These are phyloP conservation scores for Psilocybe azurescens DNA, from an alignment of 768 basidiomycete species.

Conservation along the genomic window DNA sequence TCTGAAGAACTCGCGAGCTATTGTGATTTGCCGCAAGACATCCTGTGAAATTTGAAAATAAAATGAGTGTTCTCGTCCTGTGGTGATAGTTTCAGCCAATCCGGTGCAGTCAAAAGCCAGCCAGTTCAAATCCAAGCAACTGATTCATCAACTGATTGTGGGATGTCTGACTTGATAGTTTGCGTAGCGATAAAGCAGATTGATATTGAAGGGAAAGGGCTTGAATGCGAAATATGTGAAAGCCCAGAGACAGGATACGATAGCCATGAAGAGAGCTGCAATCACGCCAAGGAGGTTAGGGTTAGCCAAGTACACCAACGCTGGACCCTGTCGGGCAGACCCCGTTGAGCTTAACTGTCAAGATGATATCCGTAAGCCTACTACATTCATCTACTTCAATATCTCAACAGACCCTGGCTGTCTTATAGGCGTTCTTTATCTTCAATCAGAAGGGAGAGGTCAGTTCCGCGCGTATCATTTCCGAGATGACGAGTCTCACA, in stretches of 20 bases:
- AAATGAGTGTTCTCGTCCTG: no score
- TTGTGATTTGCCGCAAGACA: no score
- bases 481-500: not conserved
- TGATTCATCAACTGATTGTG: no score
- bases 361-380: conserved; percentile 29
- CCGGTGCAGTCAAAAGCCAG: no score
- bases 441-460: conserved; percentile 99
- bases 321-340: not conserved
- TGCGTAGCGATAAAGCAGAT: no score
- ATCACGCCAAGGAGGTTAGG: conserved; percentile 1
- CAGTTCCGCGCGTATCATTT: conserved; percentile 20
- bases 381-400: not conserved
- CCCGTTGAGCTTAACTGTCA: conserved; percentile 3
- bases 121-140: no score
- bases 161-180: no score
- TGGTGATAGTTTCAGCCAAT: no score
- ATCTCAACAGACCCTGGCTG: not conserved
- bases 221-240: no score
- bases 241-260: not conserved
- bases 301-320: not conserved
- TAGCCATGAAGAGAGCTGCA: not conserved
- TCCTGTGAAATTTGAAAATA: no score
- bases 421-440: conserved; percentile 92
- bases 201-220: no score
- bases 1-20: no score